Base-by-base conservation (phyloP, 495 filamentous ascomycete genomes). In the Neurospora sp. region DNA sequence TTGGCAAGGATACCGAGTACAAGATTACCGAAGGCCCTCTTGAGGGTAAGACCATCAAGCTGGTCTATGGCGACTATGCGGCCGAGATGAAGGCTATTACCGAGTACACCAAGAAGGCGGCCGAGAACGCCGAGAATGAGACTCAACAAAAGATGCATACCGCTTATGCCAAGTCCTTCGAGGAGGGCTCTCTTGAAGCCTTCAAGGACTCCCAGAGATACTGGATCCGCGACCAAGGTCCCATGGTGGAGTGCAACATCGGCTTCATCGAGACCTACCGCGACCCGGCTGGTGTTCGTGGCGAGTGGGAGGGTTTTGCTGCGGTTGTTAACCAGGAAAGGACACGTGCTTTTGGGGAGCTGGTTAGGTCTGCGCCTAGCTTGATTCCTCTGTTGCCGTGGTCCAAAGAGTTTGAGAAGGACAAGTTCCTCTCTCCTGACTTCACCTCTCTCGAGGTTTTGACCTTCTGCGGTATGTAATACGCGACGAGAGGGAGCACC, bases 191-290 rank as follows among this genome's bases (percentile, higher is more conserved):
- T 16, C 88, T 97, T 37, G 84, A 92, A 70, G 92, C 93, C 39
- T 97, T 94, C 86, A 97, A 96, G 84, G 92, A 97, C 77, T 90
- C 89, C 75, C 96, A 99, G 80, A 86, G 94, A 70, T 89, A 90
- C 75, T 99, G 96, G 96, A 94, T 99, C 62, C 89, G 92, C 70
- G 94, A 99, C 75, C 92, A 94, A 73, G 91, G 93, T 18, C 96
- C 96, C 8, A 90, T 88, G 81, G 90, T 99, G 20, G 96, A 98
- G 81, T 92, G 88, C 20, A 95, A 98, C 80, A 89, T 98, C 72
- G 96, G 96, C 1, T 99, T 98, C 78, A 91, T 99, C 48, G 96
- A 99, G 83, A 97, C 94, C 0, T 99, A 98, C 79, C 89, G 96
- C 70, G 96, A 99, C 79, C 96, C 96, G 1, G 92, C 93, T 71